Base-by-base conservation (phyloP, 257 asterid genomes). In the Jaltomata sinuosa region DNA sequence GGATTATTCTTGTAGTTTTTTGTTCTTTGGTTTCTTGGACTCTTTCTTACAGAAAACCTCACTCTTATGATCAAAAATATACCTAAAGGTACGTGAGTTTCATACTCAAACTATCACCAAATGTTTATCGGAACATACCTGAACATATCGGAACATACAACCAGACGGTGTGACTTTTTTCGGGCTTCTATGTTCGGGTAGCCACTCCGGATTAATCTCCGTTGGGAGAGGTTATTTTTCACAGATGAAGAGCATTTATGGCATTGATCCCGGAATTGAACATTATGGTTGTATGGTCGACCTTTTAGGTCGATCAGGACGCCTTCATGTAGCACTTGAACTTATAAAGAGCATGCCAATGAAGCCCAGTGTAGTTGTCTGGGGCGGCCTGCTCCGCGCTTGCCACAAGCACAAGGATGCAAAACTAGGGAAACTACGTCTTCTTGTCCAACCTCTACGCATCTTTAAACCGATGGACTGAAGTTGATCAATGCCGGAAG, bases 231-330 rank as follows among this genome's bases (percentile, higher is more conserved):
- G 42, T 14, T 88, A 79, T 42, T 88, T 84, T 81, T 83, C 87
- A 16, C 68, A 83, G 67, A 84, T 88, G 88, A 81, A 34, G 40
- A 71, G 83, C 61, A 15, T 61, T 80, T 84, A 86, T 83, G 85
- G 84, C 15, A 55, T 88, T 61, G 84, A 86, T 27, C 91, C 85
- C 2, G 82, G 79, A 79, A 88, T 88, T 80, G 89, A 88, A 81
- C 91, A 88, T 83, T 88, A 86, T 40, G 91, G 91, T 32, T 86
- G 88, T 45, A 82, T 88, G 89, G 84, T 86, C 80, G 89, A 88
- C 83, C 89, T 85, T 85, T 80, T 86, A 67, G 87, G 89, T 80
- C 86, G 87, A 71, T 83, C 89, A 2, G 89, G 89, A 31, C 81
- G 45, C 65, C 86, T 88, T 68, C 69, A 84, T 81, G 91, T 86